Evolutionary conservation across 2,329 filamentous ascomycete species (phyloP).

Genomic region (Chaetomiaceae sp.): DNA sequence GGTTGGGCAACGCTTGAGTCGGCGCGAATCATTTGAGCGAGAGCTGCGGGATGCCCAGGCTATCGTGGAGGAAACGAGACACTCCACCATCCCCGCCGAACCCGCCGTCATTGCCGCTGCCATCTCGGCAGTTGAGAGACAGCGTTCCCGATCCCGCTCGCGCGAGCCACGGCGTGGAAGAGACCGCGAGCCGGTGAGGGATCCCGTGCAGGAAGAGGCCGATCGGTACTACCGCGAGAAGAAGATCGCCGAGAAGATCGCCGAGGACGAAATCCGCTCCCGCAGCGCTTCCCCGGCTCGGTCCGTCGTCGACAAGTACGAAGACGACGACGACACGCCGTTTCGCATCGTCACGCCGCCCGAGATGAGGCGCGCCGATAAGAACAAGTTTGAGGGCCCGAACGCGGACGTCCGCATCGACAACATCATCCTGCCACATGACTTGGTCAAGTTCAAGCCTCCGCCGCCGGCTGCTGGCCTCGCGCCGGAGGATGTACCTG

Average conservation of each 20-base stretch:
- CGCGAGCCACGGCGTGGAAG: constrained; percentile 28
- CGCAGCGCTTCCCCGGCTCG: constrained; percentile 45
- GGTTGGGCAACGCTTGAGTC: constrained; percentile 38
- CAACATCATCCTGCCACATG: constrained; percentile 49
- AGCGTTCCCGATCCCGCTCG: constrained; percentile 27
- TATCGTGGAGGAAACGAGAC: constrained; percentile 40
- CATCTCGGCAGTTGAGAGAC: constrained; percentile 38
- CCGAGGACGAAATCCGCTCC: constrained; percentile 47
- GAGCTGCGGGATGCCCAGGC: constrained; percentile 36
- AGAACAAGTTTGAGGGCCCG: constrained; percentile 50
- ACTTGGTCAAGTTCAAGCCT: constrained; percentile 35
- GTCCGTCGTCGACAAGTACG: constrained; percentile 52
- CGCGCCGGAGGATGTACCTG: constrained; percentile 26
- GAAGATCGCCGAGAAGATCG: constrained; percentile 47
- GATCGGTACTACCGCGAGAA: constrained; percentile 53
- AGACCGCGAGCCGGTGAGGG: constrained; percentile 25
- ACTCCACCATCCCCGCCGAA: constrained; percentile 39
- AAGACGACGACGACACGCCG: constrained; percentile 33
- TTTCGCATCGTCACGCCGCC: constrained; percentile 51
- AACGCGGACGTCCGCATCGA: constrained; percentile 60
- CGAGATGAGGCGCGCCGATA: constrained; percentile 41
- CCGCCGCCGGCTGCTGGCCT: constrained; percentile 23
- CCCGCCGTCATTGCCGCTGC: constrained; percentile 42
- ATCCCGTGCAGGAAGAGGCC: constrained; percentile 48
- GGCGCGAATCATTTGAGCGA: constrained; percentile 45